These are phyloP conservation scores for Annulohypoxylon stygium DNA, from an alignment of 495 filamentous ascomycete species.

Conservation along the genomic window DNA sequence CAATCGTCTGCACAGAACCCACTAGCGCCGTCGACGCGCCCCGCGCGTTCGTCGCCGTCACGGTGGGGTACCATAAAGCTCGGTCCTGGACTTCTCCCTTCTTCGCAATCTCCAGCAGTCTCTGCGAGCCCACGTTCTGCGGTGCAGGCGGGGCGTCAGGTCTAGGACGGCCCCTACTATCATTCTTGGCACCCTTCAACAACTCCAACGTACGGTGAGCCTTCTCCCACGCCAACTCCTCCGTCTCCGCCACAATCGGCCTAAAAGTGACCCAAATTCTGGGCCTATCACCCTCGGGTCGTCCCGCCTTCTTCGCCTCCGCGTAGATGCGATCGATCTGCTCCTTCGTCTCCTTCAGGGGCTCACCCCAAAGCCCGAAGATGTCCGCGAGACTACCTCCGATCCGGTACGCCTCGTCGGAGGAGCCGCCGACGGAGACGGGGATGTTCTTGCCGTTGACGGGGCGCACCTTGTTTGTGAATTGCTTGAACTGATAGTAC, in stretches of 20 bases:
- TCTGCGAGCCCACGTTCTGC: slow-evolving; percentile 67
- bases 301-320: slow-evolving; percentile 61
- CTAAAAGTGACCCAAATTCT: slow-evolving; percentile 70
- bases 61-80: slow-evolving; percentile 68
- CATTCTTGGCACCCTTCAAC: slow-evolving; percentile 51
- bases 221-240: slow-evolving; percentile 67
- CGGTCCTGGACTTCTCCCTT: slow-evolving; percentile 68
- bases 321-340: slow-evolving; percentile 68
- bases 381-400: slow-evolving; percentile 67
- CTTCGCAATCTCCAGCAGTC: slow-evolving; percentile 64
- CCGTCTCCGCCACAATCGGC: slow-evolving; percentile 67
- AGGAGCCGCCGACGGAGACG: slow-evolving; percentile 67
- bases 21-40: slow-evolving; percentile 69
- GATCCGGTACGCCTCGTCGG: slow-evolving; percentile 66
- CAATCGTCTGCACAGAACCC: slow-evolving; percentile 62
- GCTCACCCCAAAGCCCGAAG: slow-evolving; percentile 70
- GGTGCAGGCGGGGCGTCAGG: slow-evolving; percentile 53
- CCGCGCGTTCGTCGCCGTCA: slow-evolving; percentile 66
- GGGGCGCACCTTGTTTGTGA: slow-evolving; percentile 64
- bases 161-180: slow-evolving; percentile 50
- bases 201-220: slow-evolving; percentile 63
- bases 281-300: slow-evolving; percentile 55
- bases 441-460: slow-evolving; percentile 61
- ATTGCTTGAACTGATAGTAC: slow-evolving; percentile 66
- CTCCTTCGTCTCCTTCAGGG: slow-evolving; percentile 67